phyloP scores from a whole-genome alignment of 192 early-diverging fungal genomes.

The Phycomyces blakesleeanus region DNA sequence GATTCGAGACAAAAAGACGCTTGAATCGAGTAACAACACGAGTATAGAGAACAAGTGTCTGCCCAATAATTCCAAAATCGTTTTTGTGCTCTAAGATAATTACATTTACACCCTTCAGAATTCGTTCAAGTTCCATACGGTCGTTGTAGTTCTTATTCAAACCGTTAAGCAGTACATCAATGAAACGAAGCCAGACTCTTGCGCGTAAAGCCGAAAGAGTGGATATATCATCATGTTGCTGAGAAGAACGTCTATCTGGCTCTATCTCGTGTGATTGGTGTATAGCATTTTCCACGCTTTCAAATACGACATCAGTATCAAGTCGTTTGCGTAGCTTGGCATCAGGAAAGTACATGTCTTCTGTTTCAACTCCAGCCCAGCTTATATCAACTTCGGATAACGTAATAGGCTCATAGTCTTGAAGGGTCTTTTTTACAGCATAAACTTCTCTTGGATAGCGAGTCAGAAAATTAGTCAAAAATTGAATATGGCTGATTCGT shows the following conservation, averaged over 20 bases:
- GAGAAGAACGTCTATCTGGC: conserved; percentile 1
- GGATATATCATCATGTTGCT: conserved; percentile 18
- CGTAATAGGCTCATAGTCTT: conserved; percentile 39
- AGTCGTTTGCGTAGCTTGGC: conserved; percentile 7
- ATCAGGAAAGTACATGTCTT: conserved; percentile 40
- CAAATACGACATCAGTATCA: neutral
- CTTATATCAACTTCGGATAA: conserved; percentile 3
- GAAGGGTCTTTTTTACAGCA: conserved; percentile 47
- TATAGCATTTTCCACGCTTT: neutral
- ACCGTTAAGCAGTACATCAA: conserved; percentile 44
- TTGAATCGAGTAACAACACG: conserved; percentile 44
- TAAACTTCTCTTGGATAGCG: conserved; percentile 46
- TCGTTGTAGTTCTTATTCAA: conserved; percentile 51
- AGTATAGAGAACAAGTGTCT: conserved; percentile 45
- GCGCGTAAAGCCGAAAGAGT: conserved; percentile 45
- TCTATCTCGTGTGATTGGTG: neutral
- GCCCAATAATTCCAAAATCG: conserved; percentile 51
- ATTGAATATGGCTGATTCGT: conserved; percentile 55
- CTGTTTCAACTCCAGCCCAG: neutral
- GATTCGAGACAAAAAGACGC: conserved; percentile 48
- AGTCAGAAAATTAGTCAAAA: conserved; percentile 49
- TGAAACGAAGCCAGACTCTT: conserved; percentile 49
- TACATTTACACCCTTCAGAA: conserved; percentile 46
- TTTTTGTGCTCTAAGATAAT: conserved; percentile 44
- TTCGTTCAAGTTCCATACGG: conserved; percentile 42